phyloP scores from a whole-genome alignment of 208 protist species.

The Sergeia podlipaevii region DNA sequence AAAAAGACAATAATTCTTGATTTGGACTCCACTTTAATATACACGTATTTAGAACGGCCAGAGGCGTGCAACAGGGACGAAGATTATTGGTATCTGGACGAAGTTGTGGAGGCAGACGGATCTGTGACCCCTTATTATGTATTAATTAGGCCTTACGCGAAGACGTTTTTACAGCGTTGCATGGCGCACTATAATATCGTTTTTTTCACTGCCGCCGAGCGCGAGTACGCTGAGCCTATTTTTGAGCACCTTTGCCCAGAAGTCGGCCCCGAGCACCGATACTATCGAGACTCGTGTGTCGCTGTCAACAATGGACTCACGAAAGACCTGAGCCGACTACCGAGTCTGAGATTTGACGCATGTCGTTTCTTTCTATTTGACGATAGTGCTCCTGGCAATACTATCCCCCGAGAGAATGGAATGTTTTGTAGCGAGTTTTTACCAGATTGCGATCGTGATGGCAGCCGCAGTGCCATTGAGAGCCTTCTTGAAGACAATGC shows the following conservation, averaged over 20 bases:
- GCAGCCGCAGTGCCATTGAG: constrained; percentile 23
- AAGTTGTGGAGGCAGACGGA: constrained; percentile 6
- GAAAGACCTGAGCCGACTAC: constrained; percentile 49
- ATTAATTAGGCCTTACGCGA: constrained; percentile 41
- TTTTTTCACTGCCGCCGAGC: constrained; percentile 65
- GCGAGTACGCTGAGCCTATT: constrained; percentile 56
- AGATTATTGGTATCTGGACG: constrained; percentile 4
- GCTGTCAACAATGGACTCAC: constrained; percentile 14
- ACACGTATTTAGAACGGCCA: constrained; percentile 35
- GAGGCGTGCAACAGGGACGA: constrained; percentile 16
- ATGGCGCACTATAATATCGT: constrained; percentile 49
- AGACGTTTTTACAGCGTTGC: constrained; percentile 39
- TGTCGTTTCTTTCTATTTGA: constrained; percentile 54
- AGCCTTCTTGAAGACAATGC: constrained; percentile 19
- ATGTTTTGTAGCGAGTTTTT: constrained; percentile 61
- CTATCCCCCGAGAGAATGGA: constrained; percentile 44
- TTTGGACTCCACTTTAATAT: constrained; percentile 70
- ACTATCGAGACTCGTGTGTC: constrained; percentile 52
- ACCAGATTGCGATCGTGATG: constrained; percentile 24
- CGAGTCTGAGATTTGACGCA: constrained; percentile 22
- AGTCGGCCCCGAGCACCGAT: constrained; percentile 23
- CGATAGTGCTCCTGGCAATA: constrained; percentile 57
- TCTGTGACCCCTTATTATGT: constrained; percentile 16
- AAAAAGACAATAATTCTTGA: constrained; percentile 42
- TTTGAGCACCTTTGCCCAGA: constrained; percentile 42